These are phyloP conservation scores for Fomitopsis schrenkii DNA, from an alignment of 1,284 basidiomycete genomes.

Conservation along the genomic window DNA sequence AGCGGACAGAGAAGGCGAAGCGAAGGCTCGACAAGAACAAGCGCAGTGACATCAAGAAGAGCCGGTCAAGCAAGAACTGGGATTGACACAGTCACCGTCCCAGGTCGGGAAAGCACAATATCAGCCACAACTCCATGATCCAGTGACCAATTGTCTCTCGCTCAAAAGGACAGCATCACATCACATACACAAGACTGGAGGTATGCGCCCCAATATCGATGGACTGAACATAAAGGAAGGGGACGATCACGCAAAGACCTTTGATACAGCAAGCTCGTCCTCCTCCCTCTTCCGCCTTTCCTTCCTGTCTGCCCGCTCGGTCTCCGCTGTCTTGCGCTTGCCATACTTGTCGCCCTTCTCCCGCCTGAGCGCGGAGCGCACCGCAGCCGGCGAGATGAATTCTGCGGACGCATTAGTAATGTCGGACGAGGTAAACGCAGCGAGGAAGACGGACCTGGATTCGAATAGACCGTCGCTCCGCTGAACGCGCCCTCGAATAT, in stretches of 20 bases:
- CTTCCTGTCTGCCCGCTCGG: slow-evolving; percentile 64
- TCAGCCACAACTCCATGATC: neutral
- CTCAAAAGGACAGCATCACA: no score
- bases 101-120: neutral
- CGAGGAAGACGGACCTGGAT: slow-evolving; percentile 64
- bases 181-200: no score
- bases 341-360: slow-evolving; percentile 81
- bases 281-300: slow-evolving; percentile 66
- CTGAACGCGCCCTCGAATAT: slow-evolving; percentile 98
- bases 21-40: slow-evolving; percentile 49
- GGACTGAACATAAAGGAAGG: neutral
- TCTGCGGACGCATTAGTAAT: slow-evolving; percentile 44
- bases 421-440: neutral
- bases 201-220: no score
- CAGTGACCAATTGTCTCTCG: no score
- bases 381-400: slow-evolving; percentile 85
- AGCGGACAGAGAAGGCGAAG: slow-evolving; percentile 41
- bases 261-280: slow-evolving; percentile 80
- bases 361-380: slow-evolving; percentile 69
- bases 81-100: slow-evolving; percentile 9
- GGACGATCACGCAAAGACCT: slow-evolving; percentile 76
- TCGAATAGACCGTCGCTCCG: slow-evolving; percentile 94
- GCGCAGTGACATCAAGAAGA: slow-evolving; percentile 41
- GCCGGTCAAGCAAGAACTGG: slow-evolving; percentile 23
- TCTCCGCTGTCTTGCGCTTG: slow-evolving; percentile 74